A percentile compares a stretch with the other conserved stretches of the same genome.
phyloP scores from a whole-genome alignment of 768 basidiomycete genomes.

The Cyathus striatus region DNA sequence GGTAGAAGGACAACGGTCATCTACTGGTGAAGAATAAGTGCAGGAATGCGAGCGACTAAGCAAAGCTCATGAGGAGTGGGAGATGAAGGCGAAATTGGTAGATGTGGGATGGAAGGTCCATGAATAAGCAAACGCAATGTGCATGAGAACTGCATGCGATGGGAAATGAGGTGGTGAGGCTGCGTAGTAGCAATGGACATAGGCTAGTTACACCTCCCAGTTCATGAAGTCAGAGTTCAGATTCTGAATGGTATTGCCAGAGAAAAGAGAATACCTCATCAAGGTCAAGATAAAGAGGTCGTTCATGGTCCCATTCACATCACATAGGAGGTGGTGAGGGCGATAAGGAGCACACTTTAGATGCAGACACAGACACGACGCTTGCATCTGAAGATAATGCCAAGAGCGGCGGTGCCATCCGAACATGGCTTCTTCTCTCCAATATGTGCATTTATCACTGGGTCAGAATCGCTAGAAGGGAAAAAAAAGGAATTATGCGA shows the following conservation, averaged over 20 bases:
- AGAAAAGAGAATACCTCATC: conserved; percentile 30
- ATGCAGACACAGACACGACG: conserved; percentile 19
- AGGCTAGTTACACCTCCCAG: conserved; percentile 75
- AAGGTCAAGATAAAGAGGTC: conserved; percentile 15
- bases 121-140: no score
- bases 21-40: conserved; percentile 77
- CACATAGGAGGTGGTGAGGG: conserved; percentile 11
- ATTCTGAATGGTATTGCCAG: conserved; percentile 45
- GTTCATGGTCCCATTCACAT: conserved; percentile 17
- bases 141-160: no score
- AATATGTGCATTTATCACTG: no score
- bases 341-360: conserved; percentile 6
- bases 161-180: conserved; percentile 29
- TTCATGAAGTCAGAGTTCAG: conserved; percentile 65
- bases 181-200: conserved; percentile 26
- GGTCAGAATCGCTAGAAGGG: conserved; percentile 7
- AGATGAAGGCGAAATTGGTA: conserved; percentile 48
- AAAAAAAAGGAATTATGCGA: conserved; percentile 8
- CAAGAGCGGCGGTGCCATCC: conserved; percentile 1
- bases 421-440: no score
- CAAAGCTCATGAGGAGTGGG: conserved; percentile 79
- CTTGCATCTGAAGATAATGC: conserved; percentile 24
- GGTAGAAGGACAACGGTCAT: conserved; percentile 76
- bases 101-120: conserved; percentile 45
- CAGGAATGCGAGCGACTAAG: conserved; percentile 73